phyloP scores from a whole-genome alignment of 805 yeast species.

The Saccharomycopsis synnaedendra region DNA sequence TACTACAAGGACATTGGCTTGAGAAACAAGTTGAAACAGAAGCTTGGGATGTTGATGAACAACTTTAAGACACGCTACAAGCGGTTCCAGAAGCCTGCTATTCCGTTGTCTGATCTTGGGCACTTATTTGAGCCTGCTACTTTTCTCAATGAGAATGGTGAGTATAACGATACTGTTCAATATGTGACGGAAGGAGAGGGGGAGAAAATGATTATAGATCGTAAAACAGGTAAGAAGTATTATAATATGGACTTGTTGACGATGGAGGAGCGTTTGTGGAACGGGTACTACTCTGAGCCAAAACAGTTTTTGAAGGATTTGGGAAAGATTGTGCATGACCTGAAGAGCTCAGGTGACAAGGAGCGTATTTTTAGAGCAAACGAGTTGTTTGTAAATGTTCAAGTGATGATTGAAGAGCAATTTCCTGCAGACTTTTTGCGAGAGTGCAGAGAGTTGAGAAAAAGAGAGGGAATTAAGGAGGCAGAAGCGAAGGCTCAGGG shows the following conservation, averaged over 20 bases:
- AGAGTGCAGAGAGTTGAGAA: slow-evolving; percentile 65
- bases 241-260: slow-evolving; percentile 89
- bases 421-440: slow-evolving; percentile 57
- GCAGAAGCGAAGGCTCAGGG: slow-evolving; percentile 18
- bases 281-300: slow-evolving; percentile 90
- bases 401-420: slow-evolving; percentile 88
- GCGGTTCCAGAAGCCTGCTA: slow-evolving; percentile 79
- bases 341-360: slow-evolving; percentile 64
- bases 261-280: slow-evolving; percentile 92
- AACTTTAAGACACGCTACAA: slow-evolving; percentile 77
- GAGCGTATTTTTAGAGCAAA: slow-evolving; percentile 74
- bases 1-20: slow-evolving; percentile 65
- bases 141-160: neutral
- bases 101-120: slow-evolving; percentile 63
- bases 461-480: slow-evolving; percentile 31
- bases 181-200: slow-evolving; percentile 37
- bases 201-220: slow-evolving; percentile 66
- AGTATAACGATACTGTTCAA: slow-evolving; percentile 19
- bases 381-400: slow-evolving; percentile 94
- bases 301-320: slow-evolving; percentile 79
- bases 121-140: slow-evolving; percentile 68
- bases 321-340: slow-evolving; percentile 72
- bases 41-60: slow-evolving; percentile 82
- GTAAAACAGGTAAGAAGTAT: slow-evolving; percentile 58
- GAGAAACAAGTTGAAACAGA: slow-evolving; percentile 76